Evolutionary conservation across 768 basidiomycete genomes (phyloP), one percentile per base, ranked within the genome.

Genomic region (Boletellus emodensis): DNA sequence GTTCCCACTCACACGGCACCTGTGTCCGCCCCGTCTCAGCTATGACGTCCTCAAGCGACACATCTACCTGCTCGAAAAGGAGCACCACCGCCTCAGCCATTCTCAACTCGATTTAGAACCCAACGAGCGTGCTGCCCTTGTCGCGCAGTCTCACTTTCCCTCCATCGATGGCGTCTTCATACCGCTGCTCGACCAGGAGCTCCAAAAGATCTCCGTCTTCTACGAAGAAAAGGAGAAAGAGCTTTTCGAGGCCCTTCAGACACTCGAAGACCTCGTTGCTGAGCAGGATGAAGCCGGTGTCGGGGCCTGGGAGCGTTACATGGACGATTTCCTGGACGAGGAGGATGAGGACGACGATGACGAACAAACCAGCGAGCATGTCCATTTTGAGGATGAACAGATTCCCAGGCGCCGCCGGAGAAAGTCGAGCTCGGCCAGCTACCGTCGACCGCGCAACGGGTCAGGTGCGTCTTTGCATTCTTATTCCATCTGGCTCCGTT

Each of bases 31-130:
- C 30, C 32, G 3, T 15, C 30, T 32, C 56, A 91, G 90, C 15
- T 94, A 94, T 63, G 90, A 89, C 65, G 73, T 80, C 5, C 74
- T 94, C 58, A 94, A 93, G 71, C 88, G 87, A 56, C 79, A 80
- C 53, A 86, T 94, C 33, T 94, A 94, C 73, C 84, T 85, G 56
- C 75, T 93, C 22, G 90, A 93, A 71, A 90, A 88, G 66, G 79
- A 83, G 53, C 82, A 90, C 49, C 75, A 77, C 39, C 75, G 72
- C 3, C 72, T 76, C 17, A 68, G 71, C 10, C 52, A 61, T 12
- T 50, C 66, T 12, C 71, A 70, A 46, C 65, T 61, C 40, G 89
- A 92, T 65, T 59, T 86, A 37, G 88, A 90, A 59, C 74, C 83
- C 11, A 80, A 78, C 50, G 86, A 89, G 61, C 72, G 58, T 7